These are phyloP conservation scores for Rhizopogon roseolus DNA, from an alignment of 768 basidiomycete species.

Conservation along the genomic window DNA sequence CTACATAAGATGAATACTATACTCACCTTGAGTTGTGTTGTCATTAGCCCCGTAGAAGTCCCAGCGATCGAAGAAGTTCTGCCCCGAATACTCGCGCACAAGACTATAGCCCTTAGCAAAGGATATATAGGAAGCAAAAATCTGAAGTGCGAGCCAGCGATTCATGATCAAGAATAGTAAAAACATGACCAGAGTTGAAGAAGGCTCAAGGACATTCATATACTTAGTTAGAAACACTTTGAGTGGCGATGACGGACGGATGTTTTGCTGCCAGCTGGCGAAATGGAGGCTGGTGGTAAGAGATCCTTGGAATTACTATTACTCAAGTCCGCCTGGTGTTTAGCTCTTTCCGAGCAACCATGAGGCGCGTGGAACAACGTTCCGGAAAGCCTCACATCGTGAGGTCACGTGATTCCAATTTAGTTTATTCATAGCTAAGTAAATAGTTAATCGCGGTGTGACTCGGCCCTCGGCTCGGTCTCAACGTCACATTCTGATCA, in stretches of 20 bases:
- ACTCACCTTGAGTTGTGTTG: constrained; percentile 36
- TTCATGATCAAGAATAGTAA: constrained; percentile 9
- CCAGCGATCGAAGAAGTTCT: constrained; percentile 52
- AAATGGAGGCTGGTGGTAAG: background rate
- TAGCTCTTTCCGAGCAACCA: background rate
- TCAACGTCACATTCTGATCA: no score
- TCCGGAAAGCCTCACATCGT: no score
- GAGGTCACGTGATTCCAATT: no score
- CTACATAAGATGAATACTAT: constrained; percentile 22
- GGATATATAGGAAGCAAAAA: constrained; percentile 3
- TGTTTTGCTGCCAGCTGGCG: background rate
- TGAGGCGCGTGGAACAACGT: background rate
- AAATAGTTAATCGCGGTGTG: no score
- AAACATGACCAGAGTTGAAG: background rate
- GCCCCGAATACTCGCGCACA: constrained; percentile 41
- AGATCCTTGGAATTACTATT: background rate
- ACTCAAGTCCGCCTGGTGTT: background rate
- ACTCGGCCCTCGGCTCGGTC: no score
- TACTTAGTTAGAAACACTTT: constrained; percentile 3
- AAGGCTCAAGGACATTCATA: background rate
- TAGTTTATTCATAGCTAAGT: no score
- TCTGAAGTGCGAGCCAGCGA: background rate
- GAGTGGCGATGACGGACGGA: constrained; percentile 1
- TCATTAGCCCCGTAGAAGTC: constrained; percentile 46
- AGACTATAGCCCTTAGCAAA: constrained; percentile 27